Percentiles rank a stretch among this genome's conserved stretches.
Conservation (phyloP, 1,284 basidiomycete species). For the Rhodotorula sp. region DNA sequence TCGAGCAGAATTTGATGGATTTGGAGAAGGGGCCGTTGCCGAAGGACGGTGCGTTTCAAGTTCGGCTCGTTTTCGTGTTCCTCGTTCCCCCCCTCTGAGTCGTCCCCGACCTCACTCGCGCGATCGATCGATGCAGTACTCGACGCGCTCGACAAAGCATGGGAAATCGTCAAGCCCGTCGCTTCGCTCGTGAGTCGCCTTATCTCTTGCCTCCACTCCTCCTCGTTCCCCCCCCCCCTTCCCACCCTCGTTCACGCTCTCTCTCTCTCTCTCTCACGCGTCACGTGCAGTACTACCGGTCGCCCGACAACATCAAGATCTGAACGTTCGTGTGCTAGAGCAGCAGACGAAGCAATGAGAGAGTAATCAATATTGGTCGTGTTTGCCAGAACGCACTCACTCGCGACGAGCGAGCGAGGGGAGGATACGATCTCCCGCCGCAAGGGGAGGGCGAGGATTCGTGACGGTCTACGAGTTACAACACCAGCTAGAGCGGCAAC, state of each 20-base stretch:
- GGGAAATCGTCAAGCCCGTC: slow-evolving; percentile 50
- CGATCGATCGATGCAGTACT: slow-evolving; percentile 47
- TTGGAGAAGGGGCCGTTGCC: slow-evolving; percentile 59
- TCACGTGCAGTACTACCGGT: slow-evolving; percentile 11
- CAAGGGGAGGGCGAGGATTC: too few relatives aligned
- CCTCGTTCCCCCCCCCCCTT: too few relatives aligned
- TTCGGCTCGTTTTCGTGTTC: too few relatives aligned
- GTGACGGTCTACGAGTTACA: too few relatives aligned
- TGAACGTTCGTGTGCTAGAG: neutral
- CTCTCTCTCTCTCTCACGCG: too few relatives aligned
- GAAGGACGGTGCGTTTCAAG: slow-evolving; percentile 56
- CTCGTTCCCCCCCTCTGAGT: neutral
- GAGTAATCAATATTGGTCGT: too few relatives aligned
- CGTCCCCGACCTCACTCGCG: too few relatives aligned
- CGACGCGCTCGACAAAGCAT: slow-evolving; percentile 52
- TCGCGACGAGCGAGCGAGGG: too few relatives aligned
- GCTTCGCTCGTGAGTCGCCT: slow-evolving; percentile 48
- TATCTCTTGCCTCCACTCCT: neutral
- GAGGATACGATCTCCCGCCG: too few relatives aligned
- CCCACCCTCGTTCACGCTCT: neutral
- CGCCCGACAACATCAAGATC: slow-evolving; percentile 1
- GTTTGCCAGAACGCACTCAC: too few relatives aligned
- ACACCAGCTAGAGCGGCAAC: too few relatives aligned
- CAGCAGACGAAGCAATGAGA: neutral
- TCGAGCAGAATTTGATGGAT: slow-evolving; percentile 57